Base-by-base conservation (phyloP, 257 asterid species). In the Nicotiana paniculata region DNA sequence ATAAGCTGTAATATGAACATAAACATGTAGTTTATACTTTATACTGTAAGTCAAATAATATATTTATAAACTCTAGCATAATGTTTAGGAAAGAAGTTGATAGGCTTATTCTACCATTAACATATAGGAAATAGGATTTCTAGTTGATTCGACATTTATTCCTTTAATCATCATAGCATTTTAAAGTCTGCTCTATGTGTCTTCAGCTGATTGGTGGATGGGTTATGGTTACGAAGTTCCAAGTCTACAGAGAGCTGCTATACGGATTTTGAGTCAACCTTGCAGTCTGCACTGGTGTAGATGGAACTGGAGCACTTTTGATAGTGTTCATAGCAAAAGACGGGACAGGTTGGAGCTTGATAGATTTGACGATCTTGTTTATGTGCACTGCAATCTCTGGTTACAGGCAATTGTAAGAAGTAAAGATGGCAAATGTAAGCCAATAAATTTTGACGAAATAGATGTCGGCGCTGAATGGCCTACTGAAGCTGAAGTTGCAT, bases 171-270 rank as follows among this genome's bases (percentile, higher is more conserved):
- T 53, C 32, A 1, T 62, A n/a, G 9, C 51, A 12, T 64, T 77
- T 21, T 61, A 68, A 54, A 67, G 33, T 30, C 30, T 69, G 62
- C 77, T 43, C 24, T 68, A 24, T 59, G 35, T 68, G 70, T 85
- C 33, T 26, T 83, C 77, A 88, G 91, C 89, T 82, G 91, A 89
- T 74, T 87, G 90, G 91, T 85, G 91, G 91, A 88, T 84, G 10
- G 84, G 67, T 69, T 89, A 89, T 84, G 90, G 90, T 61, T 89
- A 87, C 32, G 91, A 89, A 87, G 77, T 87, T 28, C 90, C 88
- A 55, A 89, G 88, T 33, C 62, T 89, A 69, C 90, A 89, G 85
- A 87, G 83, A 84, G 85, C 84, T 79, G 89, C 91, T 13, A 82
- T 84, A 53, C 84, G 85, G 80, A 89, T 89, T 59, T 84, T 89